Base-by-base conservation (phyloP, 495 filamentous ascomycete species). In the Penicillium salamii region DNA sequence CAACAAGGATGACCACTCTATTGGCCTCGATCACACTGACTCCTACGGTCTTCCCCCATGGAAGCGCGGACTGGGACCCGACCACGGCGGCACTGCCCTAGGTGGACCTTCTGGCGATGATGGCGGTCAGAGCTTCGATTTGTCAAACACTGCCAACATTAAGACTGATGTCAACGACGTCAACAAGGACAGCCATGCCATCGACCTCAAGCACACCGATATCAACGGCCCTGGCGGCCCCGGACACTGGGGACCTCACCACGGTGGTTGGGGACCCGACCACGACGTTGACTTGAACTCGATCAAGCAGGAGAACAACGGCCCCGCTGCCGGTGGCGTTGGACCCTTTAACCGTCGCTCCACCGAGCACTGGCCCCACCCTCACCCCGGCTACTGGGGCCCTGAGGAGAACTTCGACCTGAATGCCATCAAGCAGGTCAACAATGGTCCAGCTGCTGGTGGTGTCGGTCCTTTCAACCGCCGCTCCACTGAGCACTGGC, bases 61-160 rank as follows among this genome's bases (percentile, higher is more conserved):
- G n/a, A n/a, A n/a, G n/a, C n/a, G n/a, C n/a, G n/a, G n/a, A n/a
- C n/a, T n/a, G n/a, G n/a, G n/a, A n/a, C n/a, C n/a, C n/a, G n/a
- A n/a, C n/a, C n/a, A n/a, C 23, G 8, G 61, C 7, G 57, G 52
- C 3, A 63, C 60, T 7, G 57, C 49, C n/a, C 24, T 55, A 12
- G 60, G 60, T 38, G 60, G 60, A 1, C 60, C 57, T 1, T 54
- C 57, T 32, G 60, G 60, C n/a, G 46, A 59, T 19, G 53, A 58
- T 36, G 54, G 42, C 4, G 54, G 51, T 9, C 21, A 49, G 7
- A 49, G 29, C 17, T 48, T 56, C 34, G 49, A 50, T 23, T 19
- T n/a, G 7, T 48, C 43, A 8, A 53, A 43, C 0, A 45, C 34
- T 8, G 19, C 55, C 5, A 17, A 53, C 12, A 41, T 35, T 8